Percentiles rank a stretch among this genome's conserved stretches.
phyloP scores from a whole-genome alignment of 352 stramenopile species.

The Pythium phragmiticola region DNA sequence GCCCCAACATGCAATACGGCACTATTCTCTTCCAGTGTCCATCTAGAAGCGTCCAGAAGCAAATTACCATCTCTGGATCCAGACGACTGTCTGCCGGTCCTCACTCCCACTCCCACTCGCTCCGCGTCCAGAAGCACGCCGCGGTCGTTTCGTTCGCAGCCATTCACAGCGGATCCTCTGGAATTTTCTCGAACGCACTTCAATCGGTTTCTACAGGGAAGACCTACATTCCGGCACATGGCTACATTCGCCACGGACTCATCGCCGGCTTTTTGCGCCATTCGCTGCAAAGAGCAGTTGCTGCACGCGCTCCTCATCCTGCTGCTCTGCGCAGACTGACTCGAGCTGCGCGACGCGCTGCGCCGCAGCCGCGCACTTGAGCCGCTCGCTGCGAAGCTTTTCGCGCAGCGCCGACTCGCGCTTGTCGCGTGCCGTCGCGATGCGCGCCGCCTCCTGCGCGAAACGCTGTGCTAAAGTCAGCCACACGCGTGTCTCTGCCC shows the following conservation, averaged over 20 bases:
- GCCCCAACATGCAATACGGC: neutral
- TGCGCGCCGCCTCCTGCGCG: neutral
- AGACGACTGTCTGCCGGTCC: too few relatives aligned
- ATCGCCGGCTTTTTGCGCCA: neutral
- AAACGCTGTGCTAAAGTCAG: conserved; percentile 2
- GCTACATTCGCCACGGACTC: conserved; percentile 3
- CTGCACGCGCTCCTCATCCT: conserved; percentile 22
- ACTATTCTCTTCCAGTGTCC: too few relatives aligned
- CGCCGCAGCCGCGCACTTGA: conserved; percentile 12
- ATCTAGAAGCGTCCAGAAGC: too few relatives aligned
- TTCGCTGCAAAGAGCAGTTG: conserved; percentile 15
- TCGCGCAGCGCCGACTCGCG: neutral
- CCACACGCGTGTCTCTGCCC: neutral
- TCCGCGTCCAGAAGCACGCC: too few relatives aligned
- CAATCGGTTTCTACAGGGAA: conserved; percentile 20
- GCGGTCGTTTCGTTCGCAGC: conserved; percentile 3
- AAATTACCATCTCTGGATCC: too few relatives aligned
- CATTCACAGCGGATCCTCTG: conserved; percentile 4
- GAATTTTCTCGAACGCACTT: conserved; percentile 29
- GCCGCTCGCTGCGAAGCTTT: conserved; percentile 1
- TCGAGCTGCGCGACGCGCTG: conserved; percentile 11
- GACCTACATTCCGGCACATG: conserved; percentile 1
- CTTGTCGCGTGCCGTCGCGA: conserved; percentile 1
- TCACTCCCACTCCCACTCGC: too few relatives aligned
- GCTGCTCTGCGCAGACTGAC: conserved; percentile 12